These are phyloP conservation scores for Phytopythium oedochilum DNA, from an alignment of 352 stramenopile genomes.

Conservation along the genomic window DNA sequence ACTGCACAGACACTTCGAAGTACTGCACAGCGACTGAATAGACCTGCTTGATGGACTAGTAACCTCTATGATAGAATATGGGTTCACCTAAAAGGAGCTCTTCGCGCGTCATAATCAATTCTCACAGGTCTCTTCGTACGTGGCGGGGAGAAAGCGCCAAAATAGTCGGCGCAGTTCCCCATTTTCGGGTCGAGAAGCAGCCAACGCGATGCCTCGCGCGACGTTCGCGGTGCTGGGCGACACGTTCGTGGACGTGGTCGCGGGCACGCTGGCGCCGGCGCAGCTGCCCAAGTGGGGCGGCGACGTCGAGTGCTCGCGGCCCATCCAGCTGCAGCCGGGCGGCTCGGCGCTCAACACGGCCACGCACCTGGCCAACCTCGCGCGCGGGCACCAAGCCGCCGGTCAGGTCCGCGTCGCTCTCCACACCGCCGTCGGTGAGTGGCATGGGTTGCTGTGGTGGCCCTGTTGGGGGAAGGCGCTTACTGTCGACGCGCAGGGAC, in stretches of 20 bases:
- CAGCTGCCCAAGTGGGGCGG: conserved; percentile 76
- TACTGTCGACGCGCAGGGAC: conserved; percentile 19
- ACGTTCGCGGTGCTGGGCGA: conserved; percentile 60
- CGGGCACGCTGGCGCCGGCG: conserved; percentile 49
- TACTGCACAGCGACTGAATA: too few relatives aligned
- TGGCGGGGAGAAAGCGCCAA: neutral
- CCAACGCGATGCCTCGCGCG: conserved; percentile 9
- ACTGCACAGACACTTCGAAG: neutral
- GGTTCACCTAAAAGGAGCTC: neutral
- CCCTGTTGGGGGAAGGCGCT: neutral
- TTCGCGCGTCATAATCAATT: neutral
- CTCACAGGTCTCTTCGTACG: neutral
- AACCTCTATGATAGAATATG: neutral
- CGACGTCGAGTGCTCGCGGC: conserved; percentile 60
- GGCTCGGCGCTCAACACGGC: conserved; percentile 83
- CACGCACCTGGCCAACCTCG: conserved; percentile 68
- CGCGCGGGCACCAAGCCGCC: conserved; percentile 13
- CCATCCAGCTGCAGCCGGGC: conserved; percentile 73
- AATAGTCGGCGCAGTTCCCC: neutral
- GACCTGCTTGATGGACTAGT: neutral
- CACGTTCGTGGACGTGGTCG: conserved; percentile 76
- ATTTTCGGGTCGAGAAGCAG: neutral
- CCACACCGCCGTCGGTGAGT: conserved; percentile 52
- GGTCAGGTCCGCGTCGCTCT: conserved; percentile 36
- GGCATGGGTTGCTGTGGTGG: neutral